These are phyloP conservation scores for Kuraishia cidri DNA, from an alignment of 805 yeast genomes.

Conservation along the genomic window DNA sequence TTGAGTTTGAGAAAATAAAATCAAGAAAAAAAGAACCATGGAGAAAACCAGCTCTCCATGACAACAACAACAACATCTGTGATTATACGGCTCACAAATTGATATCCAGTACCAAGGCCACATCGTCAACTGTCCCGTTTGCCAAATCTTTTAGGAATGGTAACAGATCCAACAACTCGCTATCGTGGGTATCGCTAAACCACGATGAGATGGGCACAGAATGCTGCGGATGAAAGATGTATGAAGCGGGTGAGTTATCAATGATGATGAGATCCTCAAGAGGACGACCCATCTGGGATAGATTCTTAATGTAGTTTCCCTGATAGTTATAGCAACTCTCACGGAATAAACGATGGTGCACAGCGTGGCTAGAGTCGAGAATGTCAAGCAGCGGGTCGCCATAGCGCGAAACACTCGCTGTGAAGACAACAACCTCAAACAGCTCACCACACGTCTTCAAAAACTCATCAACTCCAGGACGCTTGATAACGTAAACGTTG, in stretches of 20 bases:
- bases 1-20: too few species aligned
- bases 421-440: conserved; percentile 93
- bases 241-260: conserved; percentile 98
- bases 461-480: conserved; percentile 98
- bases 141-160: conserved; percentile 88
- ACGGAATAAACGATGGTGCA: conserved; percentile 89
- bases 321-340: conserved; percentile 92
- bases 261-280: conserved; percentile 77
- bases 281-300: conserved; percentile 92
- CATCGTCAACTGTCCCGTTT: conserved; percentile 66
- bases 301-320: conserved; percentile 90
- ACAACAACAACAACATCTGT: too few species aligned
- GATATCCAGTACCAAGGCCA: conserved; percentile 78
- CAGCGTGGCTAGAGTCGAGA: conserved; percentile 62
- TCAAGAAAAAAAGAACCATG: too few species aligned
- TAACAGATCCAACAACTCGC: conserved; percentile 83
- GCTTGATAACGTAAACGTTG: conserved; percentile 90
- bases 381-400: conserved; percentile 94
- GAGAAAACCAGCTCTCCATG: too few species aligned
- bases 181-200: conserved; percentile 98
- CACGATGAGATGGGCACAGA: conserved; percentile 96
- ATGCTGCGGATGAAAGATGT: conserved; percentile 95
- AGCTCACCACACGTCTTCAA: conserved; percentile 73
- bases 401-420: conserved; percentile 91
- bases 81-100: too few species aligned